phyloP scores from a whole-genome alignment of 495 filamentous ascomycete species.

The Trichoderma orchidacearum region DNA sequence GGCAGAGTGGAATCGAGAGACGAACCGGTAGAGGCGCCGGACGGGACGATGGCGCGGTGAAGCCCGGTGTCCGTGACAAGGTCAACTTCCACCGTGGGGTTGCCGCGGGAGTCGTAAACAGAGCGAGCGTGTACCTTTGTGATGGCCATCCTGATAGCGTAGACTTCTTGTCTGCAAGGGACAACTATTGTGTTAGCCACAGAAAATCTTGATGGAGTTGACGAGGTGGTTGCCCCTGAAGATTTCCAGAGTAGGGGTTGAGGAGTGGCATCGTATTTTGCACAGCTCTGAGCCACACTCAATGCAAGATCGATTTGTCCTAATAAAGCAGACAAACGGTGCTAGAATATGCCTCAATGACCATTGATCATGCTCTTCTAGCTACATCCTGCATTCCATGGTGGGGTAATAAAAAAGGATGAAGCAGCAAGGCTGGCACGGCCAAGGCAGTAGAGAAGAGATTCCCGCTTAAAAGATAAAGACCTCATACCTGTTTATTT shows the following conservation, averaged over 20 bases:
- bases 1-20: slow-evolving; percentile 9
- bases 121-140: slow-evolving; percentile 96
- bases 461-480: not conserved
- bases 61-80: slow-evolving; percentile 92
- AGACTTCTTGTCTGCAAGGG: no score
- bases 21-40: slow-evolving; percentile 90
- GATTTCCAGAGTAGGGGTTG: no score
- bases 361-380: not conserved
- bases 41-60: slow-evolving; percentile 97
- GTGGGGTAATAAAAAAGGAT: not conserved
- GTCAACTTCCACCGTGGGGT: slow-evolving; percentile 87
- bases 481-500: not conserved
- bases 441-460: not conserved
- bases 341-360: not conserved
- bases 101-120: slow-evolving; percentile 99
- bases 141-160: slow-evolving; percentile 68
- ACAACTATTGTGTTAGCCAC: no score
- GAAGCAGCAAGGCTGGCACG: not conserved
- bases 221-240: no score
- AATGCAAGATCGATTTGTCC: not conserved
- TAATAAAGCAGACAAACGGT: not conserved
- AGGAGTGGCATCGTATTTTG: not conserved
- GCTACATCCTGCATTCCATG: not conserved
- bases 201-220: no score
- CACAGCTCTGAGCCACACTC: not conserved